phyloP scores from a whole-genome alignment of 768 basidiomycete species.

The Tricholoma saponaceum region DNA sequence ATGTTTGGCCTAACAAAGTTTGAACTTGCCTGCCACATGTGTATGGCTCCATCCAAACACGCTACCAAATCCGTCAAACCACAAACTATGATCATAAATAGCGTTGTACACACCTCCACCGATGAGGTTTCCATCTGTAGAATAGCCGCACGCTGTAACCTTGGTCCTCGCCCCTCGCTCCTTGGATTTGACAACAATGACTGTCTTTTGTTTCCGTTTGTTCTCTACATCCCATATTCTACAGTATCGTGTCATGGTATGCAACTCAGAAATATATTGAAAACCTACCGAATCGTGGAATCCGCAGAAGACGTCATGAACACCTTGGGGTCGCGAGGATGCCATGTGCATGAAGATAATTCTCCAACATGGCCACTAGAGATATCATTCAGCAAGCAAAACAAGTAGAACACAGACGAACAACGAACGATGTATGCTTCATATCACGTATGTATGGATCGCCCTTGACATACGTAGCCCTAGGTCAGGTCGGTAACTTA shows the following conservation, averaged over 20 bases:
- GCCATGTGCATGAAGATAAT: slow-evolving; percentile 86
- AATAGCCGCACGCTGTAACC: slow-evolving; percentile 83
- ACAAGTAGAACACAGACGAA: slow-evolving; percentile 5
- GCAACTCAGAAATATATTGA: not conserved
- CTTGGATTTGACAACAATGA: slow-evolving; percentile 96
- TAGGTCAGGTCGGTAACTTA: slow-evolving; percentile 49
- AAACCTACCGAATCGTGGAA: slow-evolving; percentile 81
- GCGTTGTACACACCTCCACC: slow-evolving; percentile 62
- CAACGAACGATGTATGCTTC: slow-evolving; percentile 91
- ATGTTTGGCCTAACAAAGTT: slow-evolving; percentile 92
- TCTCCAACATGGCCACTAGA: slow-evolving; percentile 92
- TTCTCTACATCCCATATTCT: slow-evolving; percentile 96
- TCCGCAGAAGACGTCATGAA: slow-evolving; percentile 97
- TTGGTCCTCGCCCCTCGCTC: slow-evolving; percentile 93
- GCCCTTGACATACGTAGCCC: slow-evolving; percentile 84
- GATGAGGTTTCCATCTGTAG: slow-evolving; percentile 84
- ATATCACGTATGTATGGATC: slow-evolving; percentile 99
- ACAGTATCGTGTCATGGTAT: slow-evolving; percentile 1
- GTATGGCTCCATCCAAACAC: slow-evolving; percentile 87
- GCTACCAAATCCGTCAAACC: slow-evolving; percentile 42
- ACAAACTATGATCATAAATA: not conserved
- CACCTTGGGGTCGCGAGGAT: slow-evolving; percentile 76
- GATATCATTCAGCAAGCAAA: slow-evolving; percentile 3
- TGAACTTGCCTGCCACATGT: slow-evolving; percentile 88
- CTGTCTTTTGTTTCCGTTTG: slow-evolving; percentile 90